Base-by-base conservation (phyloP, 768 basidiomycete species). In the Leucosporidium creatinivorum region DNA sequence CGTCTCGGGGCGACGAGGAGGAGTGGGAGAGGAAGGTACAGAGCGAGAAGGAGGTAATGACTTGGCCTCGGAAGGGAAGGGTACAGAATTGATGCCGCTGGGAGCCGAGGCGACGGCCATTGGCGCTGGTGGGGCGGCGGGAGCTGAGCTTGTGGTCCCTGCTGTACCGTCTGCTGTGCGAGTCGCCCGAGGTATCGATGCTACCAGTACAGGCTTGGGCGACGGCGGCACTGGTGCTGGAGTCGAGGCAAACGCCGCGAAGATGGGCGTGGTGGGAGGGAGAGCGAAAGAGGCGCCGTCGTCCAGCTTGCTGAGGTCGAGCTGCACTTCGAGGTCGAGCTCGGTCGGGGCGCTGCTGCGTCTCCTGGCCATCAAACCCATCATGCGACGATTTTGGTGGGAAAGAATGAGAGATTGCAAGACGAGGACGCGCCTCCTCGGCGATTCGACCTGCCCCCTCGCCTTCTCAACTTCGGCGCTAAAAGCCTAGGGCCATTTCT, bases 241-340 rank as follows among this genome's bases (percentile, higher is more conserved):
- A 9, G 52, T 39, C 3, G 61, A 58, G 6, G 61, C 47, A 48
- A 67, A 67, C 26, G 28, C 18, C 8, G 55, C 49, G 61, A 58
- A 61, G 36, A 67, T 61, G 18, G 66, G 66, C 1, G 66, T 67
- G 5, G 30, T 30, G 26, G 51, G 50, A 10, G 60, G 47, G 7
- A 58, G 28, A 15, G 50, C 17, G 52, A 28, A 54, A 19, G 52
- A 2, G 26, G 13, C 7, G n/a, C 10, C 26, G 19, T 15, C 8
- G 26, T 44, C 15, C 8, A 6, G 8, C 15, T 17, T 13, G 8
- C 15, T 17, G 39, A 44, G 15, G 39, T 44, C 39, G 39, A 44
- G 39, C 13, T 44, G 39, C 39, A 44, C 39, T 3, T 44, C 39
- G 10, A 44, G 15, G 39, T 44, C 39, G 13, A 44, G 39, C 39